These are phyloP conservation scores for Ricinus communis DNA, from an alignment of 345 rosid species.

Conservation along the genomic window DNA sequence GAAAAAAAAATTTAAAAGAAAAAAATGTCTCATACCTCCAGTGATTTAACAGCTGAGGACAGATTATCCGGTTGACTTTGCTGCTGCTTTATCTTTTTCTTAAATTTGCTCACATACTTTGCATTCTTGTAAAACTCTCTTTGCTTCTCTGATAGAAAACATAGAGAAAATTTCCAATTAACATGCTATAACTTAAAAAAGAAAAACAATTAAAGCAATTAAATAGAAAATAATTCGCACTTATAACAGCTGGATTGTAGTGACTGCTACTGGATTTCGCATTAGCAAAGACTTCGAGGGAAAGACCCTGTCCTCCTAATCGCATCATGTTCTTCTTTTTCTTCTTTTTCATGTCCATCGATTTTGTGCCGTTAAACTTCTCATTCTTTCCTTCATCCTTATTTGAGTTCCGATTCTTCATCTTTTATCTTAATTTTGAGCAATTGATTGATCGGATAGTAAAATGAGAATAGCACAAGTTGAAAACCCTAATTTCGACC, in stretches of 20 bases:
- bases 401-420: slow-evolving; percentile 36
- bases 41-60: slow-evolving; percentile 11
- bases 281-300: slow-evolving; percentile 77
- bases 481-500: slow-evolving; percentile 9
- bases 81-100: slow-evolving; percentile 50
- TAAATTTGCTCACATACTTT: slow-evolving; percentile 65
- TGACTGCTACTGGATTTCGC: slow-evolving; percentile 45
- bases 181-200: background rate
- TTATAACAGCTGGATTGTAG: slow-evolving; percentile 67
- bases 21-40: slow-evolving; percentile 41
- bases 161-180: slow-evolving; percentile 1
- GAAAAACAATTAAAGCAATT: background rate
- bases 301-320: slow-evolving; percentile 77
- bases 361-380: slow-evolving; percentile 23
- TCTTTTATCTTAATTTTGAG: background rate
- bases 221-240: slow-evolving; percentile 25
- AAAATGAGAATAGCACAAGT: background rate
- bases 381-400: slow-evolving; percentile 9
- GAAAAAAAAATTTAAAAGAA: no score
- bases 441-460: background rate
- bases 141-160: slow-evolving; percentile 51
- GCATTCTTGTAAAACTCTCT: slow-evolving; percentile 85
- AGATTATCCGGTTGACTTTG: slow-evolving; percentile 32
- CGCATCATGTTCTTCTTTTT: slow-evolving; percentile 68
- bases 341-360: slow-evolving; percentile 13